Conservation (phyloP, 2,329 filamentous ascomycete genomes). For the Lachnum nothofagi region DNA sequence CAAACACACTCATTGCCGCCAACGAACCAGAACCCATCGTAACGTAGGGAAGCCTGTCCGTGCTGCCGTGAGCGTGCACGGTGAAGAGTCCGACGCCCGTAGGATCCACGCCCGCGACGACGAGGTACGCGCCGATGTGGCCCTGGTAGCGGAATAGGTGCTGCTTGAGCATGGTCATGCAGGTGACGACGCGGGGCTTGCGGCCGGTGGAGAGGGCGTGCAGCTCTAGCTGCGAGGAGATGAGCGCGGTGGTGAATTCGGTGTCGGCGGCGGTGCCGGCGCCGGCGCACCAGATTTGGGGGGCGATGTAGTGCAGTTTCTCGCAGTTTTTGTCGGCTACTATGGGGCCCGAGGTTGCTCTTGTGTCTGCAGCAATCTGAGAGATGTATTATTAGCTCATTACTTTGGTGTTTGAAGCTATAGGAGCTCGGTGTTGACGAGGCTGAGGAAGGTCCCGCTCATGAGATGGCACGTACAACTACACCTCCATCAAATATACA, state of each 20-base stretch:
- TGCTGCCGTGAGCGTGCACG: constrained; percentile 95
- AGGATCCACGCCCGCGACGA: constrained; percentile 93
- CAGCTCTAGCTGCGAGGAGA: constrained; percentile 97
- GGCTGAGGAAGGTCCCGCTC: not conserved
- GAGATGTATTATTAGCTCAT: constrained; percentile 18
- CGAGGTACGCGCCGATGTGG: constrained; percentile 94
- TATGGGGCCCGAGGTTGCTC: constrained; percentile 94
- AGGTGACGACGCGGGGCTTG: constrained; percentile 93
- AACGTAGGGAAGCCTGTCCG: constrained; percentile 97
- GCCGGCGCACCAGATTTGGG: constrained; percentile 98
- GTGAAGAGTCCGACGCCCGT: constrained; percentile 95
- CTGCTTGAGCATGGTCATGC: constrained; percentile 99
- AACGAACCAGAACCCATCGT: constrained; percentile 97
- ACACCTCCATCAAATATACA: constrained; percentile 96
- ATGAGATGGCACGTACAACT: constrained; percentile 56
- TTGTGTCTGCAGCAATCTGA: constrained; percentile 93
- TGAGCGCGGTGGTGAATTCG: constrained; percentile 97
- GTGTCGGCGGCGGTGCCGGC: constrained; percentile 97
- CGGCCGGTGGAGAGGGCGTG: constrained; percentile 94
- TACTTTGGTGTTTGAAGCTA: not conserved
- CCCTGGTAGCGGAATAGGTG: constrained; percentile 98
- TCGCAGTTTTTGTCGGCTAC: constrained; percentile 99
- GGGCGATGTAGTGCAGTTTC: constrained; percentile 97
- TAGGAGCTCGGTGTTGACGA: not conserved
- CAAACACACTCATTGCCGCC: constrained; percentile 96